Evolutionary conservation across 2,329 filamentous ascomycete species (phyloP), one percentile per base, ranked within the genome.

Genomic region (Claviceps monticola): DNA sequence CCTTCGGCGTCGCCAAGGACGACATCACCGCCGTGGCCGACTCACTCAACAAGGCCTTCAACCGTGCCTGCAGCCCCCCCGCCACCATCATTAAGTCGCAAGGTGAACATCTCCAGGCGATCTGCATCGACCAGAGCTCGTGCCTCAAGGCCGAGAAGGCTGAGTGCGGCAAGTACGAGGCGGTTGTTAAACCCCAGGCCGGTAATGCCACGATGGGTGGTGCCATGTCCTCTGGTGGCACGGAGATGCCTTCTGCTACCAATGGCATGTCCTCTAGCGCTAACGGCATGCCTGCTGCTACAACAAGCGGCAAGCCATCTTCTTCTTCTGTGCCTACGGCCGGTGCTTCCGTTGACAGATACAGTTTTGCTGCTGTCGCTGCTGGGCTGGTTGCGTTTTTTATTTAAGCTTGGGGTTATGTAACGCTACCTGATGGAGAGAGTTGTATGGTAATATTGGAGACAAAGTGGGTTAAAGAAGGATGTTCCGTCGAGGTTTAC

Each of bases 1-100:
- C 76, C 1, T 80, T 82, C 57, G 80, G 80, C 42, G 77, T 82
- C 43, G 67, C 74, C n/a, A 57, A 70, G 13, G 68, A 67, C 3
- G 80, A 83, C 59, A 65, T 80, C 47, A 60, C 60, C 19, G 62
- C 61, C 36, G 74, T 82, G 29, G 78, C 68, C 54, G 66, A 56
- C 36, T 68, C 73, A 1, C 72, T 83, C 45, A 71, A 65, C 55
- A 61, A 60, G 21, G 59, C 73, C 48, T 83, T 83, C 63, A 73
- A 69, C 52, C 68, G 72, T 61, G 68, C 69, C 49, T 83, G 80
- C 64, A 62, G 67, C 2, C 69, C 76, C 0, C 59, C 70, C 17
- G 65, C 67, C 1, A 67, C 67, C 2, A 69, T 75, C 48, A 68
- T 79, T 51, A 64, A 71, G 19, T 59, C 65, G 5, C 69, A 74